Conservation (phyloP, 805 yeast species). For the Cyberlindnera veronae region DNA sequence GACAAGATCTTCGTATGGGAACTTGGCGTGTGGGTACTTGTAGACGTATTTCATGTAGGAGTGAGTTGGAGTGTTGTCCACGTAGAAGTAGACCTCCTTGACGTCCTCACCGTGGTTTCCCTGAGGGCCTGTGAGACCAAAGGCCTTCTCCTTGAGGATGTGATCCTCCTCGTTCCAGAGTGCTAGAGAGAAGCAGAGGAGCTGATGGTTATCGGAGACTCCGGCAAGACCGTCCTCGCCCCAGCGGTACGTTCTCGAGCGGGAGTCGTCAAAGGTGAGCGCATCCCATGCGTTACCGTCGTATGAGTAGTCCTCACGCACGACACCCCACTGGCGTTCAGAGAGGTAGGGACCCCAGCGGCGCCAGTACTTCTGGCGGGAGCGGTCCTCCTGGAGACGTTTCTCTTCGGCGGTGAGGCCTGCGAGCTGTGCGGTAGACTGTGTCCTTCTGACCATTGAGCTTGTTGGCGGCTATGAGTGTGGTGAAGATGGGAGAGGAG, state of each 20-base stretch:
- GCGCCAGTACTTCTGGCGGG: slow-evolving; percentile 58
- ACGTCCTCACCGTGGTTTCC: slow-evolving; percentile 98
- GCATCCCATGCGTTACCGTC: slow-evolving; percentile 90
- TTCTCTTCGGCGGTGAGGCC: slow-evolving; percentile 34
- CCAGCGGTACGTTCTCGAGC: slow-evolving; percentile 84
- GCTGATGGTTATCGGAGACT: slow-evolving; percentile 77
- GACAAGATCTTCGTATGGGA: slow-evolving; percentile 75
- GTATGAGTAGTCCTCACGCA: slow-evolving; percentile 81
- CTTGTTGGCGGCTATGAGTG: too few species aligned
- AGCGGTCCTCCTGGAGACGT: slow-evolving; percentile 32
- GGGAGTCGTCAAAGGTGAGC: slow-evolving; percentile 82
- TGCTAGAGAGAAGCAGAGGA: slow-evolving; percentile 73
- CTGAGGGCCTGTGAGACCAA: slow-evolving; percentile 87
- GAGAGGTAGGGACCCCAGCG: slow-evolving; percentile 91
- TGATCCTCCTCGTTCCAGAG: slow-evolving; percentile 90
- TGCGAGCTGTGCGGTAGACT: slow-evolving; percentile 25
- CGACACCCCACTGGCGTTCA: slow-evolving; percentile 80
- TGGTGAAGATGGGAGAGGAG: too few species aligned
- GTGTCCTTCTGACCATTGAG: slow-evolving; percentile 22
- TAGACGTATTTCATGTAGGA: slow-evolving; percentile 87
- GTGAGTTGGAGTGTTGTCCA: slow-evolving; percentile 91
- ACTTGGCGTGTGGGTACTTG: slow-evolving; percentile 86
- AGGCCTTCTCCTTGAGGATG: slow-evolving; percentile 78
- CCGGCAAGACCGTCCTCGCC: slow-evolving; percentile 96
- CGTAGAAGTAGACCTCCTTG: slow-evolving; percentile 77